Base-by-base conservation (phyloP, 208 protist species). In the Trypanosoma conorhini region DNA sequence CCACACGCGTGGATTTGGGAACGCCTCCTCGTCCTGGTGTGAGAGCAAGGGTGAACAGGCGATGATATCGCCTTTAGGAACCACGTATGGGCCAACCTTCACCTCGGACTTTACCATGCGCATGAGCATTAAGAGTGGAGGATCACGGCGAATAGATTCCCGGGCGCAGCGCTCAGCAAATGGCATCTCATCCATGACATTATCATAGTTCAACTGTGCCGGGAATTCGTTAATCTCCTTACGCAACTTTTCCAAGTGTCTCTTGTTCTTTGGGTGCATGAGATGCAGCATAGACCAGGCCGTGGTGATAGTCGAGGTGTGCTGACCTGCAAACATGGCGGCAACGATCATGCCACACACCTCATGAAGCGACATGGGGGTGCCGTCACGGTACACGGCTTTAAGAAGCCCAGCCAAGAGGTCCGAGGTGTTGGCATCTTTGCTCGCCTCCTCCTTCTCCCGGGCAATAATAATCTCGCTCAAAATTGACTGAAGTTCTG, bases 271-370 rank as follows among this genome's bases (percentile, higher is more conserved):
- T 46, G 73, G 71, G 62, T 86, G 70, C 73, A 95, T 88, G 13
- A 97, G 81, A 72, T 91, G 86, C 42, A 97, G 76, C 67, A 93
- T 69, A n/a, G 93, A 92, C 95, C 93, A 98, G 26, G 88, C 88
- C 22, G 86, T 82, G 19, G 95, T 96, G 74, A 97, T 96, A 15
- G 90, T 87, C 35, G 86, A 94, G 3, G 95, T 98, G 82, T 98
- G 95, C 81, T 98, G 95, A 38, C 95, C 95, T 28, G 93, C 95
- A 77, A 98, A 97, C 83, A 98, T 92, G 59, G 91, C 81, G 26
- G 91, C 92, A 54, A 97, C 91, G 61, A 97, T 92, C 84, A 93
- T 91, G 67, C 95, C 95, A 67, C 88, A 96, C 35, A 97, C 88
- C 75, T 97, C 87, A 67, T 95, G 86, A 67, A 94, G 84, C 26